phyloP scores from a whole-genome alignment of 257 asterid genomes.

The Penstemon eatonii region DNA sequence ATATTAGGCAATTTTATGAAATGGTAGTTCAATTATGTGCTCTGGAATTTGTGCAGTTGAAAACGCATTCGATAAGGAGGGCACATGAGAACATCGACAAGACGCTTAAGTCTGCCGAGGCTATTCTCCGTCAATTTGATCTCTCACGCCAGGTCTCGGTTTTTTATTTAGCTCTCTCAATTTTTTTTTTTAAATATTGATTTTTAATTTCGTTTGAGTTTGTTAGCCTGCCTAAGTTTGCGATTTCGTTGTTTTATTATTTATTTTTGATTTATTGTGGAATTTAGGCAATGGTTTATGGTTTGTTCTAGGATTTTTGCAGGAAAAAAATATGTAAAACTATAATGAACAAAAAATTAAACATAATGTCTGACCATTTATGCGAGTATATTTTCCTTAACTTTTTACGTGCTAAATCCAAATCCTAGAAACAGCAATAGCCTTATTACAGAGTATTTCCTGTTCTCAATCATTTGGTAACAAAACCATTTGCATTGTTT shows the following conservation, averaged over 20 bases:
- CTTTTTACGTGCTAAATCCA: too few relatives aligned
- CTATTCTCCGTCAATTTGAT: constrained; percentile 69
- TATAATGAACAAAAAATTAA: too few relatives aligned
- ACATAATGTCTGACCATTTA: too few relatives aligned
- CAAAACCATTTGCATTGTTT: too few relatives aligned
- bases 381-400: too few relatives aligned
- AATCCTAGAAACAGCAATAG: too few relatives aligned
- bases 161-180: background rate
- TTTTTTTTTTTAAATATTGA: background rate
- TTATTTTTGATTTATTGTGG: constrained; percentile 8
- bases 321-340: too few relatives aligned
- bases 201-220: constrained; percentile 4
- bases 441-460: too few relatives aligned
- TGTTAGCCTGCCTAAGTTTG: background rate
- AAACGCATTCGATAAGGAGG: constrained; percentile 84
- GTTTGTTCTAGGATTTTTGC: too few relatives aligned
- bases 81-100: constrained; percentile 93
- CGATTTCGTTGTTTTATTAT: background rate
- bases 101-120: constrained; percentile 73
- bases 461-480: too few relatives aligned
- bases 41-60: constrained; percentile 45
- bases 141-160: constrained; percentile 70
- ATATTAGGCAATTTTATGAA: background rate
- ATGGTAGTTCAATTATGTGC: background rate
- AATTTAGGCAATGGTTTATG: background rate